Evolutionary conservation across 2,329 filamentous ascomycete species (phyloP).

Genomic region (Ophiostoma quercus): DNA sequence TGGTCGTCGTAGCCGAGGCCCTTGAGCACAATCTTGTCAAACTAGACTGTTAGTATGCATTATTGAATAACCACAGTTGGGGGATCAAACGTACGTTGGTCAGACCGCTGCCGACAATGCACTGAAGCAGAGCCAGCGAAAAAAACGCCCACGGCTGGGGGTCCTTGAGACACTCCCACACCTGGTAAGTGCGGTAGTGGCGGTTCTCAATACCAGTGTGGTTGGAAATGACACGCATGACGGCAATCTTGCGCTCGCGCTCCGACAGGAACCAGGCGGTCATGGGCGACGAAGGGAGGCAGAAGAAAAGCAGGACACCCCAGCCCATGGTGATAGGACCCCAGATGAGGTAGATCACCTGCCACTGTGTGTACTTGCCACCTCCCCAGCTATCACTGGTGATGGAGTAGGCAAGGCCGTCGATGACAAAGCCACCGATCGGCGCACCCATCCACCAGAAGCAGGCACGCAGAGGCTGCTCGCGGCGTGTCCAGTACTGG

Average conservation of each 20-base stretch:
- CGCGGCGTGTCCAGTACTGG: conserved; percentile 24
- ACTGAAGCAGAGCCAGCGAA: conserved; percentile 32
- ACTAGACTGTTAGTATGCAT: conserved; percentile 20
- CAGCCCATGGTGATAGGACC: conserved; percentile 33
- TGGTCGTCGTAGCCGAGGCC: conserved; percentile 55
- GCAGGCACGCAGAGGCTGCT: conserved; percentile 24
- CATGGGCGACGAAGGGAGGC: conserved; percentile 43
- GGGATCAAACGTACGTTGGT: conserved; percentile 21
- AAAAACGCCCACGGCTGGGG: conserved; percentile 34
- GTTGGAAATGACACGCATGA: conserved; percentile 34
- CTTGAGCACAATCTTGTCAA: conserved; percentile 49
- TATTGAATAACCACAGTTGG: not conserved
- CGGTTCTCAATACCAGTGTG: conserved; percentile 37
- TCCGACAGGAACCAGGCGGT: conserved; percentile 28
- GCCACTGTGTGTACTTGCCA: conserved; percentile 22
- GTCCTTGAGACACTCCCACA: conserved; percentile 34
- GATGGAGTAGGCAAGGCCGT: conserved; percentile 22
- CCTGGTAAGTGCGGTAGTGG: conserved; percentile 32
- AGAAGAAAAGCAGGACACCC: conserved; percentile 31
- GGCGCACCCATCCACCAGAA: conserved; percentile 24
- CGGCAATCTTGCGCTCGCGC: conserved; percentile 32
- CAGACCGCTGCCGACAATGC: conserved; percentile 33
- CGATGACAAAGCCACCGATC: conserved; percentile 21
- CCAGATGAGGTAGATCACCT: conserved; percentile 35
- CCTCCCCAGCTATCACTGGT: conserved; percentile 20